Evolutionary conservation across 805 yeast species (phyloP).

Genomic region (Kazachstania viticola): DNA sequence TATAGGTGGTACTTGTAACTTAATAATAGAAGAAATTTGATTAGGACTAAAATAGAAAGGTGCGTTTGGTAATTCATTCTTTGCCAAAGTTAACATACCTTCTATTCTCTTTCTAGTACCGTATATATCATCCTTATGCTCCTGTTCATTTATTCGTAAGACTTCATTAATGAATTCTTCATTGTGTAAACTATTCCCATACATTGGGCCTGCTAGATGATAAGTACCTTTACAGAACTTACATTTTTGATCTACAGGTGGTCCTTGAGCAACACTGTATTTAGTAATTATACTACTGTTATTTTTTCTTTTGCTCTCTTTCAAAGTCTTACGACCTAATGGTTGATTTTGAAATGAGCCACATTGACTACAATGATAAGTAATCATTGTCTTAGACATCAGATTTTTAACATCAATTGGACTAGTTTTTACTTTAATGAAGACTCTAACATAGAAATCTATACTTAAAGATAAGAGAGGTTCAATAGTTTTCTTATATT

Average conservation of each 20-base stretch:
- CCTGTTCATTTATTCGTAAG: constrained; percentile 38
- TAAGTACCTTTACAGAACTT: constrained; percentile 50
- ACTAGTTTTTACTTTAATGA: constrained; percentile 63
- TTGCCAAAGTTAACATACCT: constrained; percentile 87
- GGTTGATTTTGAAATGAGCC: constrained; percentile 60
- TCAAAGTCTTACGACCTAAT: constrained; percentile 49
- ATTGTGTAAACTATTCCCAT: constrained; percentile 74
- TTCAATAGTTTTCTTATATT: constrained; percentile 75
- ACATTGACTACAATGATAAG: constrained; percentile 83
- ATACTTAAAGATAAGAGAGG: constrained; percentile 80
- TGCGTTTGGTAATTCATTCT: constrained; percentile 46
- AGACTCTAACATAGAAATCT: constrained; percentile 84
- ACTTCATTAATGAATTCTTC: constrained; percentile 53
- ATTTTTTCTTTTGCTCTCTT: constrained; percentile 28
- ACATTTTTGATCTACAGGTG: constrained; percentile 52
- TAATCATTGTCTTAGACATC: constrained; percentile 64
- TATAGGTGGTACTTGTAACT: constrained; percentile 75
- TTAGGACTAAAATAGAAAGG: constrained; percentile 84
- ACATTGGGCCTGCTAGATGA: constrained; percentile 94
- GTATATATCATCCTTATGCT: constrained; percentile 40
- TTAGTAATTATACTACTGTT: constrained; percentile 34
- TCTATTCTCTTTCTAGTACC: constrained; percentile 75
- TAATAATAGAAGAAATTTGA: constrained; percentile 59
- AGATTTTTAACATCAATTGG: constrained; percentile 76
- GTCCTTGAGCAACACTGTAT: constrained; percentile 56